Evolutionary conservation across 768 basidiomycete genomes (phyloP), one percentile per base, ranked within the genome.

Genomic region (Lentinula detonsa): DNA sequence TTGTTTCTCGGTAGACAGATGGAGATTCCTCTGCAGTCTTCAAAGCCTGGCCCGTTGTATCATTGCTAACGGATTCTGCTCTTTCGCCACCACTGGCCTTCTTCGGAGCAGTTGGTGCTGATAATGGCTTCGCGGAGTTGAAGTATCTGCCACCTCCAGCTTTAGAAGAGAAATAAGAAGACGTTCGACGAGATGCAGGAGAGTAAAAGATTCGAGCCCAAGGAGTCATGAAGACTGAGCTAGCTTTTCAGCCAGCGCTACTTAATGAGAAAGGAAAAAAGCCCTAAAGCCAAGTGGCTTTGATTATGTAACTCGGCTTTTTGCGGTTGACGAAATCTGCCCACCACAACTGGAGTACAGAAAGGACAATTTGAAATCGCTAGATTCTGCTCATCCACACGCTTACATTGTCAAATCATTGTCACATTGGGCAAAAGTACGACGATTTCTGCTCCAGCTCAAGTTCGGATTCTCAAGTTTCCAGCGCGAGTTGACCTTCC

Each of bases 81-180:
- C 21, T 68, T 45, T 63, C 66, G 15, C 67, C 66, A 54, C 78
- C 65, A 57, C 78, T 78, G 56, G 78, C 71, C 70, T 85, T 85
- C 62, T 61, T 54, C 11, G 75, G 70, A 49, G 76, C 68, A 61
- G 78, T 78, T 11, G 73, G 67, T 65, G 81, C 81, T 35, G 48
- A 51, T 59, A 85, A 79, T 16, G 86, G 77, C 70, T 91, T 93
- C 7, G 88, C 74, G 4, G 90, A 84, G 61, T 87, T 86, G 72
- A 91, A 89, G 67, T 86, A 88, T 34, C 90, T 81, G 18, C 90
- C 90, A 0, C 82, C 78, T 3, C 90, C 90, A 1, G 88, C 78
- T 68, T 88, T 90, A 31, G 86, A 87, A 11, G 88, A 90, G 75
- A 90, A 92, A 65, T 88, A 86, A 1, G 90, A 91, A 5, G 87